Evolutionary conservation across 2,329 filamentous ascomycete genomes (phyloP), one percentile per base, ranked within the genome.

Genomic region (Xylaria multiplex): DNA sequence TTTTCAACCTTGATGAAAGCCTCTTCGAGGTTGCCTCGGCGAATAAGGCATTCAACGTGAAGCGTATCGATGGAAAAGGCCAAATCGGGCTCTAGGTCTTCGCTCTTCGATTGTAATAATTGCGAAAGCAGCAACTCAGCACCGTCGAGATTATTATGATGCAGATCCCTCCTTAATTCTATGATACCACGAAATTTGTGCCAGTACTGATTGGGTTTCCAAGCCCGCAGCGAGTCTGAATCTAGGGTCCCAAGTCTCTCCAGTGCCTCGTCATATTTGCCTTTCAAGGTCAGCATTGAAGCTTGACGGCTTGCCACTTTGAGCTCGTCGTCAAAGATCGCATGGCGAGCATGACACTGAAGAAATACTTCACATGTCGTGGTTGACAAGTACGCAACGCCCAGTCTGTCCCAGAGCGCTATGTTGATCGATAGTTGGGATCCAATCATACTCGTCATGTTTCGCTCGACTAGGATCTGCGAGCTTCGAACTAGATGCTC

Each of bases 401-500:
- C 95, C 37, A 97, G 84, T 43, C 94, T 86, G 58, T 90, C 89
- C 85, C 92, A 97, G 1, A 96, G 77, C 0, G 92, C 85, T 35
- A 91, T 89, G 54, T 88, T 85, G 48, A 97, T 84, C 2, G 93
- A 84, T 66, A 93, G 85, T 70, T 94, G 90, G 0, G 90, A 86
- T 0, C 92, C 92, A 71, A 93, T 87, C 78, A 92, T 90, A 72
- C 84, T 88, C 72, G 86, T 87, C 74, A 96, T 85, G 69, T 92
- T 89, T 71, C 91, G 91, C 62, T 90, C 89, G n/a, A 94, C 84
- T 67, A 93, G 91, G 32, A 97, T 81, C 72, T 96, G 92, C 0
- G 92, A 93, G 69, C 92, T 91, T 74, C 93, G 91, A n/a, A 91
- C 86, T 67, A 97, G 86, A 70, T 90, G 87, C 76, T 97, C 93